Base-by-base conservation (phyloP, 208 protist genomes). In the Crithidia acanthocephali region DNA sequence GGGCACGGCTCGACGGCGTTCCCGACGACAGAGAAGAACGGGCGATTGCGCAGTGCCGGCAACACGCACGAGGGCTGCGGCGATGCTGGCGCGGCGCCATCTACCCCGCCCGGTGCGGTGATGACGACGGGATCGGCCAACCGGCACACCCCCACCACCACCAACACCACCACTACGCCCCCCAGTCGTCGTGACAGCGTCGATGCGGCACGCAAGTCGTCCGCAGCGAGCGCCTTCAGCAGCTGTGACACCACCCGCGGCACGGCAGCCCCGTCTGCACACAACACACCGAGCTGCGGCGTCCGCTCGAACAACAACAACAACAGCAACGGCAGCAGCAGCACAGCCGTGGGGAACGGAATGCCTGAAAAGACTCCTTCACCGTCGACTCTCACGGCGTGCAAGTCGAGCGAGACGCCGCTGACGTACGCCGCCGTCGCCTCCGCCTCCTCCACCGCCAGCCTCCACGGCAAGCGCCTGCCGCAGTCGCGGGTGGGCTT, bases 401-500 rank as follows among this genome's bases (percentile, higher is more conserved):
- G 28, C 13, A 33, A 33, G 28, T 57, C 11, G 18, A 56, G 10
- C 3, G 47, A 56, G 30, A 42, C 47, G 9, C 55, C 62, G 10
- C 61, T 69, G 33, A 76, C 70, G 25, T 76, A 76, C 45, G 70
- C 61, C 0, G 55, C 70, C 18, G 70, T 69, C 11, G 55, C 55
- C 23, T 76, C 61, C 16, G 50, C 51, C 52, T 60, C 64, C 1
- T 35, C 64, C 1, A 9, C 51, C 5, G 37, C 64, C 7, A 60
- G 64, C 25, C 40, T 62, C 5, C 64, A 71, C 45, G 64, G 72
- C 56, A 77, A 72, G 22, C 72, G 72, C 2, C 64, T 77, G 15
- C 72, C 72, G 20, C 64, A 71, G 44, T 71, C 72, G 9, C 72
- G 72, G n/a, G 64, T 77, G 16, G 37, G 58, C 57, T 77, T 72